Conservation (phyloP, 805 yeast genomes). For the Wickerhamomyces bisporus region DNA sequence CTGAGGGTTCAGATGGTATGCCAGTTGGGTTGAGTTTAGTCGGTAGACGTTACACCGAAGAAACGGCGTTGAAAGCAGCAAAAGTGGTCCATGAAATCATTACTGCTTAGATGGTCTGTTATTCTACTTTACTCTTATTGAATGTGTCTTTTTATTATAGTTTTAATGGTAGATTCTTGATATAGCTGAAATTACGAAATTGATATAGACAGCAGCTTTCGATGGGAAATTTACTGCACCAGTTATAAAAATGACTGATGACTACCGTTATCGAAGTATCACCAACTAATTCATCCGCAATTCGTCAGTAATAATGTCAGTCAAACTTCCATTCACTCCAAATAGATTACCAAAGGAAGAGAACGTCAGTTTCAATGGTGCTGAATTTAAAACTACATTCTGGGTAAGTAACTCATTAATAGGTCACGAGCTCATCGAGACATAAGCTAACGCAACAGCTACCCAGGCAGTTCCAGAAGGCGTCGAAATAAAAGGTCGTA, state of each 20-base stretch:
- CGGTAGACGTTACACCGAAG: constrained; percentile 42
- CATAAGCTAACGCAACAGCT: not conserved
- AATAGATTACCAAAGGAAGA: constrained; percentile 27
- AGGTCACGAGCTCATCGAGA: too few relatives aligned
- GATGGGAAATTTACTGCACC: too few relatives aligned
- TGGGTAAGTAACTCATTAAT: constrained; percentile 12
- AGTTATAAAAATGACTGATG: too few relatives aligned
- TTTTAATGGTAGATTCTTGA: too few relatives aligned
- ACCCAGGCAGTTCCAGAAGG: constrained; percentile 31
- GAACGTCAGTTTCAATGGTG: constrained; percentile 32
- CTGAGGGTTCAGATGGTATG: constrained; percentile 46
- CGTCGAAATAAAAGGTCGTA: constrained; percentile 40
- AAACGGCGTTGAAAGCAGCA: constrained; percentile 38
- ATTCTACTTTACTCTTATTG: too few relatives aligned
- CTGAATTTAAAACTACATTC: constrained; percentile 34
- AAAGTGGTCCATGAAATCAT: constrained; percentile 28
- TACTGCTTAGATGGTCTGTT: too few relatives aligned
- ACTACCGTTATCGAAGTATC: too few relatives aligned
- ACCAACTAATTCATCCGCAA: too few relatives aligned
- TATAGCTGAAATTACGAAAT: too few relatives aligned
- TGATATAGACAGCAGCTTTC: too few relatives aligned
- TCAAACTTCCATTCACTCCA: constrained; percentile 29
- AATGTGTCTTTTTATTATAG: too few relatives aligned
- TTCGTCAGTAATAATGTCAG: too few relatives aligned
- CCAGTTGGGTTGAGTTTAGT: constrained; percentile 43